Conservation (phyloP, 345 rosid species). For the Boechera retrofracta region DNA sequence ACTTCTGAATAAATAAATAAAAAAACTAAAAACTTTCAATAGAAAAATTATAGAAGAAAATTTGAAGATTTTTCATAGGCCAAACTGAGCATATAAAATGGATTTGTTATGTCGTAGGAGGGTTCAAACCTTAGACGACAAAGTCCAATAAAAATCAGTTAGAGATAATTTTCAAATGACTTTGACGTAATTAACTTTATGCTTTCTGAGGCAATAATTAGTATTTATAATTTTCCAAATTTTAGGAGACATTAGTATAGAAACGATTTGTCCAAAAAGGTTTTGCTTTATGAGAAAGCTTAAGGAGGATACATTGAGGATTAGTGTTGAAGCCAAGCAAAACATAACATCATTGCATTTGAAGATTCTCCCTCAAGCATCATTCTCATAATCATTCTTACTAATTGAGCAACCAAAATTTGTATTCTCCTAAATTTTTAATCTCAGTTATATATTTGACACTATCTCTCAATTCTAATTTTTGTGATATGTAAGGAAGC, state of each 20-base stretch:
- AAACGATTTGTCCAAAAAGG: constrained; percentile 2
- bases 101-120: neutral
- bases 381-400: constrained; percentile 36
- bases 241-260: neutral
- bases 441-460: neutral
- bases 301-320: constrained; percentile 30
- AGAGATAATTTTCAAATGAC: neutral
- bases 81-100: neutral
- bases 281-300: constrained; percentile 29
- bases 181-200: neutral
- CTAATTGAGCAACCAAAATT: constrained; percentile 28
- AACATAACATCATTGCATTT: constrained; percentile 41
- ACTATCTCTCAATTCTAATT: neutral
- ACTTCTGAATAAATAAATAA: no score
- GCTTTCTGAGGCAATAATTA: neutral
- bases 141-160: neutral
- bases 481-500: neutral
- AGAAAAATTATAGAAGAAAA: neutral
- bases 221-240: neutral
- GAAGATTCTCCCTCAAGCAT: constrained; percentile 49
- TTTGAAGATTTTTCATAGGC: neutral
- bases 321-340: constrained; percentile 55
- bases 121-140: neutral
- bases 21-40: no score
- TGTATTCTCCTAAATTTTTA: neutral